phyloP scores from a whole-genome alignment of 305 asterid species.

The Rubia peregrina region DNA sequence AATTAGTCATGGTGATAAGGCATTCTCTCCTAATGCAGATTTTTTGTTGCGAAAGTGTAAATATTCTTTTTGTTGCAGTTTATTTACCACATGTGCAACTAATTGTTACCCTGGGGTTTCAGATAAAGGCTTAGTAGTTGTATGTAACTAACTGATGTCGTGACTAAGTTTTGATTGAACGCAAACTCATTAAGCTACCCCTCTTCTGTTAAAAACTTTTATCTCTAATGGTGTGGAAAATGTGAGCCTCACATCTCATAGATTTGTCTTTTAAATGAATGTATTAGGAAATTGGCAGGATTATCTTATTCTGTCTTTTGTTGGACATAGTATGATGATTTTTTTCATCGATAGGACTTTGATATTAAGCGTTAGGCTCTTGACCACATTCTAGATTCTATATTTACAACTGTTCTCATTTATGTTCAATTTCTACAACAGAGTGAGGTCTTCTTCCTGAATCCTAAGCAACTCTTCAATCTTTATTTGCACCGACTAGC shows the following conservation, averaged over 20 bases:
- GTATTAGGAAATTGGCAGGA: background rate
- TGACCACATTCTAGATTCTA: background rate
- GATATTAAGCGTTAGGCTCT: background rate
- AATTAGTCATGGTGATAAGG: background rate
- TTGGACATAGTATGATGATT: background rate
- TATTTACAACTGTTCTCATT: background rate
- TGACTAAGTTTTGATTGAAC: background rate
- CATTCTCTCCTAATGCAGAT: background rate
- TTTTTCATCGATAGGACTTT: background rate
- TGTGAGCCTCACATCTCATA: background rate
- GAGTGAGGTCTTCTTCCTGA: slow-evolving; percentile 8
- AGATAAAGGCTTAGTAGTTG: background rate
- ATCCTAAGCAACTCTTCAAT: background rate
- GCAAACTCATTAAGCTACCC: background rate
- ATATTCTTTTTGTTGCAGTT: background rate
- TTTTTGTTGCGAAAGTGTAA: background rate
- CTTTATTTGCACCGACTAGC: slow-evolving; percentile 8
- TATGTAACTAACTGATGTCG: background rate
- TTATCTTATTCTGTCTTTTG: background rate
- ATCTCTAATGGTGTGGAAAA: background rate
- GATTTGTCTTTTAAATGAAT: background rate
- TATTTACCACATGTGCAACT: background rate
- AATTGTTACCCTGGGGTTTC: too few relatives aligned
- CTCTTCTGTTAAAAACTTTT: too few relatives aligned
- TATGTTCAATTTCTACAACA: slow-evolving; percentile 6